Percentiles rank a stretch among this genome's conserved stretches.
phyloP scores from a whole-genome alignment of 139 green algal genomes.

The Picochlorum sp. region DNA sequence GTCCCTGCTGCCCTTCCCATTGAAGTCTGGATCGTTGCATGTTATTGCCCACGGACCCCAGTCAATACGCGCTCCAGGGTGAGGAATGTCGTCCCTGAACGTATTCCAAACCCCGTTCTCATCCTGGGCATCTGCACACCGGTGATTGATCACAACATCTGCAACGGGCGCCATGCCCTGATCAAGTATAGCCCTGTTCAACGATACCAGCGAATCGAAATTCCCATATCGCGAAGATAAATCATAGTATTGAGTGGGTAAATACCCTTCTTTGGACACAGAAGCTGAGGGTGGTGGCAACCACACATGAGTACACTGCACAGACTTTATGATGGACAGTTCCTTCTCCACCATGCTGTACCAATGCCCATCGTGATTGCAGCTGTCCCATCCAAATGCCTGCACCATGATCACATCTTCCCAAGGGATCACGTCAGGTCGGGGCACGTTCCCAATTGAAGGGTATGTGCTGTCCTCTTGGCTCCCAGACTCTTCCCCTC shows the following conservation, averaged over 20 bases:
- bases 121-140: slow-evolving; percentile 59
- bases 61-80: slow-evolving; percentile 44
- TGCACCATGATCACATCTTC: slow-evolving; percentile 11
- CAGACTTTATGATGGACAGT: slow-evolving; percentile 32
- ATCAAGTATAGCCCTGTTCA: slow-evolving; percentile 49
- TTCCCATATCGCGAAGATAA: slow-evolving; percentile 58
- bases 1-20: slow-evolving; percentile 56
- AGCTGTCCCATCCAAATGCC: slow-evolving; percentile 65
- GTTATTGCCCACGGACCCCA: slow-evolving; percentile 81
- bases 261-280: slow-evolving; percentile 72
- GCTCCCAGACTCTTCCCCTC: too few relatives aligned
- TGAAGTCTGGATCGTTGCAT: slow-evolving; percentile 58
- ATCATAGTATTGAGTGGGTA: slow-evolving; percentile 76
- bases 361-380: slow-evolving; percentile 34
- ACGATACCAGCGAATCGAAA: slow-evolving; percentile 54
- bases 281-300: slow-evolving; percentile 71
- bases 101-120: slow-evolving; percentile 59
- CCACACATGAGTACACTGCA: slow-evolving; percentile 56
- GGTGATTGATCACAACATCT: slow-evolving; percentile 93
- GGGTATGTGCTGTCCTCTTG: background rate
- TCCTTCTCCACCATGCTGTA: slow-evolving; percentile 42
- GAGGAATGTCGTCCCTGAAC: slow-evolving; percentile 38
- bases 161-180: slow-evolving; percentile 67
- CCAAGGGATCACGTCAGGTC: slow-evolving; percentile 3
- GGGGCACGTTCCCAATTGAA: background rate